Evolutionary conservation across 2,329 filamentous ascomycete genomes (phyloP).

Genomic region (Diplodia intermedia): DNA sequence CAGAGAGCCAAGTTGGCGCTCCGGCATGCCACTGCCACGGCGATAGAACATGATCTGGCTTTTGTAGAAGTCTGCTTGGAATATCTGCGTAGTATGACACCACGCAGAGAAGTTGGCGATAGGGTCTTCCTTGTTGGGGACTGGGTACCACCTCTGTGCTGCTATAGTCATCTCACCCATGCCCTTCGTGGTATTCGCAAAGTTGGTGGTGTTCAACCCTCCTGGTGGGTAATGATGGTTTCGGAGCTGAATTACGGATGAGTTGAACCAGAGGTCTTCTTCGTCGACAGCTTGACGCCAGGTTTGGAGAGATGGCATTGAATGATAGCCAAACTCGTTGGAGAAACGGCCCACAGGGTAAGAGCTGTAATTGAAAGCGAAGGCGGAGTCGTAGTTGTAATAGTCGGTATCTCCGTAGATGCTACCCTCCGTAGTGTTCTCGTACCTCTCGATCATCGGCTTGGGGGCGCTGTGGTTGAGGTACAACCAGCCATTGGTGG

Average conservation of each 20-base stretch:
- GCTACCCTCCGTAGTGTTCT: constrained; percentile 59
- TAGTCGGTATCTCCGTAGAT: constrained; percentile 68
- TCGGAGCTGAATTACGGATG: constrained; percentile 60
- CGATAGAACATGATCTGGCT: constrained; percentile 68
- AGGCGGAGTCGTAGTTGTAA: constrained; percentile 63
- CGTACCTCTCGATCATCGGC: constrained; percentile 64
- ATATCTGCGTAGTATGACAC: constrained; percentile 68
- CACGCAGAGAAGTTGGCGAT: constrained; percentile 67
- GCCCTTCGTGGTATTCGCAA: constrained; percentile 52
- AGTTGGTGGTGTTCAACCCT: constrained; percentile 56
- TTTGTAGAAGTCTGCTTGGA: constrained; percentile 69
- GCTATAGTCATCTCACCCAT: constrained; percentile 66
- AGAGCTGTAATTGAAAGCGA: constrained; percentile 61
- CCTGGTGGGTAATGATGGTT: constrained; percentile 67
- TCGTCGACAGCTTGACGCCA: constrained; percentile 63
- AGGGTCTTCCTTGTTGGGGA: constrained; percentile 60
- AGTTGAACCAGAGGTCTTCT: constrained; percentile 64
- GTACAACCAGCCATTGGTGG: constrained; percentile 64
- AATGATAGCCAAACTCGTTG: constrained; percentile 70
- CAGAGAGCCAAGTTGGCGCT: constrained; percentile 65
- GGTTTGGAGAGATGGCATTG: constrained; percentile 66
- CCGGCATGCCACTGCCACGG: constrained; percentile 62
- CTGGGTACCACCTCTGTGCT: constrained; percentile 63
- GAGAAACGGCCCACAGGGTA: constrained; percentile 67
- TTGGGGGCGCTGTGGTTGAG: constrained; percentile 61